Evolutionary conservation across 1,284 basidiomycete genomes (phyloP).

Genomic region (Austroboletus niveus): DNA sequence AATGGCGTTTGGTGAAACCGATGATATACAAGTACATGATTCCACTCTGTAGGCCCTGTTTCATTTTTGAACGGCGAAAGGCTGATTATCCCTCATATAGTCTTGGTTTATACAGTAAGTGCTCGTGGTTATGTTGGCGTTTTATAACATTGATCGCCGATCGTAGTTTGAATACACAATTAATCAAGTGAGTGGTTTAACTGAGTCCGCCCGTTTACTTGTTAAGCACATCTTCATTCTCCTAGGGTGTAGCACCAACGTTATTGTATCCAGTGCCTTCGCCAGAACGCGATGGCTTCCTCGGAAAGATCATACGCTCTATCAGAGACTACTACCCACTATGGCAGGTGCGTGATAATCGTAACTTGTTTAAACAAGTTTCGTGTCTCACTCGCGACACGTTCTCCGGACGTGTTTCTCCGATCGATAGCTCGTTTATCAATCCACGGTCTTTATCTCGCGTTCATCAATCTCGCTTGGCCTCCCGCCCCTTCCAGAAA

Average conservation of each 20-base stretch:
- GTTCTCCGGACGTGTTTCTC: slow-evolving; percentile 14
- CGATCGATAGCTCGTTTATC: slow-evolving; percentile 65
- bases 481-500: slow-evolving; percentile 76
- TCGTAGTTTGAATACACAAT: slow-evolving; percentile 88
- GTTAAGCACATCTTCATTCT: background rate
- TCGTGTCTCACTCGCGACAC: slow-evolving; percentile 15
- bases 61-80: background rate
- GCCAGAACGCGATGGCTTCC: slow-evolving; percentile 53
- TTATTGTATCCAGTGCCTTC: slow-evolving; percentile 86
- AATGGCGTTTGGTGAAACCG: slow-evolving; percentile 73
- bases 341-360: slow-evolving; percentile 65
- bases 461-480: slow-evolving; percentile 90
- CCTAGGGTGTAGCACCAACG: slow-evolving; percentile 84
- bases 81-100: slow-evolving; percentile 37
- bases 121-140: too few relatives aligned
- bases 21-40: slow-evolving; percentile 78
- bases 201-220: background rate
- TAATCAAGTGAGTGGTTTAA: slow-evolving; percentile 63
- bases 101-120: slow-evolving; percentile 75
- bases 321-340: slow-evolving; percentile 94
- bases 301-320: slow-evolving; percentile 78
- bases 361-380: background rate
- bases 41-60: slow-evolving; percentile 58
- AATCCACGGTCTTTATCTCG: slow-evolving; percentile 94
- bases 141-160: slow-evolving; percentile 4